phyloP scores from a whole-genome alignment of 345 rosid genomes.

The Eutrema yunnanense region DNA sequence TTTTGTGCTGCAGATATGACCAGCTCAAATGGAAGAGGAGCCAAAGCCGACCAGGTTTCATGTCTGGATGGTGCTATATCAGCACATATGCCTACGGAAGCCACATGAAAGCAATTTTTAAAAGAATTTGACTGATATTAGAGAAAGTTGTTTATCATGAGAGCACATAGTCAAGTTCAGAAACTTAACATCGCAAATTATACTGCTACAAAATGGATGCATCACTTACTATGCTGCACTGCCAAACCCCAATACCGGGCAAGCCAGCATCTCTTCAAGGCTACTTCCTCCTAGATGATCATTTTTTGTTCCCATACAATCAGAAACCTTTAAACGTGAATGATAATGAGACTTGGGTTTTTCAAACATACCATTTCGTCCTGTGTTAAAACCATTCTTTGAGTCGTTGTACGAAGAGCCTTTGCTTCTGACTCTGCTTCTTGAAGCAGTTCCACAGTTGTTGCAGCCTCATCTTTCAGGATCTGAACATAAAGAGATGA shows the following conservation, averaged over 20 bases:
- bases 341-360: constrained; percentile 1
- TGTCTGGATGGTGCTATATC: constrained; percentile 77
- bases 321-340: constrained; percentile 6
- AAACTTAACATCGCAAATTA: not conserved
- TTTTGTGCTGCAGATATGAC: constrained; percentile 95
- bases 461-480: constrained; percentile 58
- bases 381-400: constrained; percentile 81
- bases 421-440: constrained; percentile 87
- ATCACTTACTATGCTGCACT: constrained; percentile 66
- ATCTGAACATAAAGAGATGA: constrained; percentile 36
- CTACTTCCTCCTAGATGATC: constrained; percentile 83
- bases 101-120: constrained; percentile 6
- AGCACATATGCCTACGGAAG: constrained; percentile 59
- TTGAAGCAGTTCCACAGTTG: constrained; percentile 52
- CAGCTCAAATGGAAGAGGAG: constrained; percentile 96
- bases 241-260: constrained; percentile 98
- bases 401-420: constrained; percentile 74
- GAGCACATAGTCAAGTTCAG: not conserved
- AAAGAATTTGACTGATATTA: not conserved
- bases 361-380: constrained; percentile 74
- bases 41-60: constrained; percentile 90
- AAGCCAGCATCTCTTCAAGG: constrained; percentile 99
- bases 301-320: constrained; percentile 7
- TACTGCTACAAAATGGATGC: not conserved
- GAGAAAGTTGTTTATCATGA: not conserved